Evolutionary conservation across 2,329 filamentous ascomycete genomes (phyloP).

Genomic region (Exophiala oligosperma): DNA sequence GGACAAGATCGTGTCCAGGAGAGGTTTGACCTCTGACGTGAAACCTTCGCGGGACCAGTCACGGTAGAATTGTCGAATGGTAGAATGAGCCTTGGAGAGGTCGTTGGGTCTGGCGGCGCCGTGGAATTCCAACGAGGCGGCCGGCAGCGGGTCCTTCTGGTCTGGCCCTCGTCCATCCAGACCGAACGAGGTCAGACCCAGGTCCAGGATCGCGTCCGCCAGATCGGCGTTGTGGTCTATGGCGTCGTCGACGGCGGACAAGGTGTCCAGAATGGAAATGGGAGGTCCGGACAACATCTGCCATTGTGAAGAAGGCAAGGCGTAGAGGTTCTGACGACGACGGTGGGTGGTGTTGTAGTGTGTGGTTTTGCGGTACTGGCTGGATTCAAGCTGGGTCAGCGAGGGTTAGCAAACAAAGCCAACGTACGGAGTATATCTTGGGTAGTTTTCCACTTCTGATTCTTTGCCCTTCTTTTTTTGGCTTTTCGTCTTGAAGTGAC

Average conservation of each 20-base stretch:
- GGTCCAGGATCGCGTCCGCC: conserved; percentile 72
- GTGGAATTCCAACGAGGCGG: conserved; percentile 59
- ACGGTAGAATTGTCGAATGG: conserved; percentile 87
- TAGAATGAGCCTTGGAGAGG: conserved; percentile 88
- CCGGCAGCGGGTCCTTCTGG: no score
- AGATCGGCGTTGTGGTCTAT: conserved; percentile 87
- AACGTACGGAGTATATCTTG: no score
- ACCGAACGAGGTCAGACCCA: conserved; percentile 63
- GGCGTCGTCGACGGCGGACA: conserved; percentile 78
- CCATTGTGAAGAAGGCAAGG: conserved; percentile 80
- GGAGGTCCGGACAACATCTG: conserved; percentile 76
- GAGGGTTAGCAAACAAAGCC: conserved; percentile 14
- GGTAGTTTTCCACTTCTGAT: background rate
- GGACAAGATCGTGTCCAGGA: conserved; percentile 71
- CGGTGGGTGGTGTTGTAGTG: conserved; percentile 91
- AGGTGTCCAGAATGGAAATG: conserved; percentile 77
- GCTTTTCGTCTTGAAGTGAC: background rate
- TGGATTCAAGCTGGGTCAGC: conserved; percentile 38
- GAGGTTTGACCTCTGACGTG: conserved; percentile 68
- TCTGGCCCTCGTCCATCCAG: conserved; percentile 36
- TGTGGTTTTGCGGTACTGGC: conserved; percentile 79
- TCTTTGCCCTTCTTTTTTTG: background rate
- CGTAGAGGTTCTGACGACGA: conserved; percentile 89
- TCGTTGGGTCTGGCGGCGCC: conserved; percentile 71
- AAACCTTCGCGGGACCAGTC: conserved; percentile 84